Evolutionary conservation across 1,284 basidiomycete species (phyloP).

Genomic region (Phellinidium pouzarii): DNA sequence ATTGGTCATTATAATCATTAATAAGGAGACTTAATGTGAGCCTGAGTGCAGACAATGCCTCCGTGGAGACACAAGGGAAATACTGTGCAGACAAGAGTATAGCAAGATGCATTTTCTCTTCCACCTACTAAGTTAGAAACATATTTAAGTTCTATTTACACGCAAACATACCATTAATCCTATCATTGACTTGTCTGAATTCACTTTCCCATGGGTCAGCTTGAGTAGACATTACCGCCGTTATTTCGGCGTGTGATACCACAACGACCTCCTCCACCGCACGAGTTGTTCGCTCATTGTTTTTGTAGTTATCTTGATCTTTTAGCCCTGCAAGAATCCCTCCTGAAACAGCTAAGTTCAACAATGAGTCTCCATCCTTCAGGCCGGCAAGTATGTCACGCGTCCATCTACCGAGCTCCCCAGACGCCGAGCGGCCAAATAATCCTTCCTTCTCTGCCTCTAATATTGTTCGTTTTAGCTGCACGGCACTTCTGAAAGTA

Average conservation of each 20-base stretch:
- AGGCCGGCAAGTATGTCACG: slow-evolving; percentile 53
- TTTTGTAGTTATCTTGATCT: slow-evolving; percentile 35
- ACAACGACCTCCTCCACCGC: slow-evolving; percentile 55
- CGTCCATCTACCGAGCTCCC: slow-evolving; percentile 45
- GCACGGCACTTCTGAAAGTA: slow-evolving; percentile 57
- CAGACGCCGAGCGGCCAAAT: slow-evolving; percentile 38
- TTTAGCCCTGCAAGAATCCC: slow-evolving; percentile 60
- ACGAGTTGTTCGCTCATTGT: slow-evolving; percentile 22
- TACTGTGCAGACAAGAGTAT: slow-evolving; percentile 16
- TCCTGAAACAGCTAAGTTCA: slow-evolving; percentile 51
- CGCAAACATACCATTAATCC: slow-evolving; percentile 25
- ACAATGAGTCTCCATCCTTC: slow-evolving; percentile 52
- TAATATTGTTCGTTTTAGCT: slow-evolving; percentile 42
- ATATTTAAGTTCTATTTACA: not conserved
- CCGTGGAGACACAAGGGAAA: slow-evolving; percentile 15
- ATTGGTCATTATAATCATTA: not conserved
- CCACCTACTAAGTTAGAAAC: not conserved
- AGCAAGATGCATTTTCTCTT: slow-evolving; percentile 11
- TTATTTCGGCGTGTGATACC: slow-evolving; percentile 61
- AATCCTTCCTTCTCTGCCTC: slow-evolving; percentile 32
- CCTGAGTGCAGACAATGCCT: slow-evolving; percentile 16
- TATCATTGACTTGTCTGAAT: slow-evolving; percentile 45
- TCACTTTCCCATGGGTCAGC: slow-evolving; percentile 56
- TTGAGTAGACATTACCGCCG: slow-evolving; percentile 39
- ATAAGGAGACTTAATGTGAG: slow-evolving; percentile 1